Percentiles rank a stretch among this genome's conserved stretches.
Evolutionary conservation across 108 stramenopile genomes (phyloP).

Genomic region (Skeletonema tropicum): DNA sequence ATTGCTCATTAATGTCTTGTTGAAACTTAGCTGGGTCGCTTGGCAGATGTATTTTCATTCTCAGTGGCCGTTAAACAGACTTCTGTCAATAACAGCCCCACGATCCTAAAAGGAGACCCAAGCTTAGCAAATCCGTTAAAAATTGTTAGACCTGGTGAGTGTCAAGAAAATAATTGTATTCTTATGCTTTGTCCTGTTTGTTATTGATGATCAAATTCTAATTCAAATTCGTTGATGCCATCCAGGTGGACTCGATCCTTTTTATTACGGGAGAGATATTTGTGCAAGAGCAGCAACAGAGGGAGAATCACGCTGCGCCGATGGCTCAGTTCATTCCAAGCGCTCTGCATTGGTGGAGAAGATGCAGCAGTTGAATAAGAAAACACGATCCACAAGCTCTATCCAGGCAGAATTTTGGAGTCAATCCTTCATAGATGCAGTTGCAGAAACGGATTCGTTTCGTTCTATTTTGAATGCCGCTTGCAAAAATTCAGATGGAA

Average conservation of each 20-base stretch:
- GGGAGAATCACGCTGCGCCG: not conserved
- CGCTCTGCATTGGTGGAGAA: constrained; percentile 1
- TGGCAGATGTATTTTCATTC: constrained; percentile 40
- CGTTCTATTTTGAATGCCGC: not conserved
- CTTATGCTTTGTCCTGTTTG: no score
- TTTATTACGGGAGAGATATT: constrained; percentile 13
- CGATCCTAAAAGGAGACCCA: constrained; percentile 27
- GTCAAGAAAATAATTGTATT: no score
- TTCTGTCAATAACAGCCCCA: constrained; percentile 3
- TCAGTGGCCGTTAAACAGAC: constrained; percentile 12
- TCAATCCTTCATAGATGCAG: constrained; percentile 28
- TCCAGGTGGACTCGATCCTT: constrained; percentile 10
- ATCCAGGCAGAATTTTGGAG: constrained; percentile 32
- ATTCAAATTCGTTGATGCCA: no score
- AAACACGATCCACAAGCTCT: constrained; percentile 10
- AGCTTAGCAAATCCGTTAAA: constrained; percentile 15
- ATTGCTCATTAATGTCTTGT: no score
- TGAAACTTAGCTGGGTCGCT: constrained; percentile 23
- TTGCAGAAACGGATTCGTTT: constrained; percentile 10
- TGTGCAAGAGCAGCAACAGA: not conserved
- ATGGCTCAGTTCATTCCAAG: not conserved
- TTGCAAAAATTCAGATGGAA: not conserved
- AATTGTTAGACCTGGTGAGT: not conserved
- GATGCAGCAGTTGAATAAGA: constrained; percentile 14
- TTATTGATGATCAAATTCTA: no score